Percentiles rank a stretch among this genome's conserved stretches.
Conservation (phyloP, 306 rosid genomes). For the Cicer judaicum region DNA sequence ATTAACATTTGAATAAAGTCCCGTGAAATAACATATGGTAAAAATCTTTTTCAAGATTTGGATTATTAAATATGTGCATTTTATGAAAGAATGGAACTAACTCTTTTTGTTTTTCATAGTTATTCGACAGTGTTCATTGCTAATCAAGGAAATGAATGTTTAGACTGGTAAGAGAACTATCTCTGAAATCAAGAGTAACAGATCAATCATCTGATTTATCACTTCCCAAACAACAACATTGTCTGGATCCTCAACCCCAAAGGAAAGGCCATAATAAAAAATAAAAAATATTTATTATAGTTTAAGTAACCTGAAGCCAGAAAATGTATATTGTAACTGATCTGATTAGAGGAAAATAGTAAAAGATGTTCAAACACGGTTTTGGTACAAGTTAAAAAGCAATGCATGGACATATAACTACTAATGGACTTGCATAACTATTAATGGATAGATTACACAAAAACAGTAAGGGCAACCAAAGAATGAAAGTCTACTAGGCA, state of each 20-base stretch:
- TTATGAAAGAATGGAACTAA: conserved; percentile 3
- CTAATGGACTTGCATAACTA: background rate
- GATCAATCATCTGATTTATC: background rate
- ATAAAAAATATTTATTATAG: conserved; percentile 1
- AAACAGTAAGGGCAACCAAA: background rate
- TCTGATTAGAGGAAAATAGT: background rate
- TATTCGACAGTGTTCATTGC: conserved; percentile 20
- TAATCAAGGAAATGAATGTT: conserved; percentile 37
- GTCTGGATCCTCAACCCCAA: conserved; percentile 23
- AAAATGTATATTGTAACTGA: conserved; percentile 4
- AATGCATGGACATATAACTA: conserved; percentile 5
- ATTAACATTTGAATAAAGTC: conserved; percentile 9
- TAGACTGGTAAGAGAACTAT: conserved; percentile 11
- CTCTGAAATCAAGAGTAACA: conserved; percentile 20
- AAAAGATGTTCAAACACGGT: background rate
- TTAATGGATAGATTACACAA: conserved; percentile 11
- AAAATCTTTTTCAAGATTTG: conserved; percentile 16
- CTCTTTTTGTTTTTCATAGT: conserved; percentile 22
- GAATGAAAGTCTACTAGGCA: background rate
- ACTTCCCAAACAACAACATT: conserved; percentile 7
- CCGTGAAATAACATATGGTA: background rate
- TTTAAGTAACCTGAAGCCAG: background rate
- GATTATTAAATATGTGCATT: background rate
- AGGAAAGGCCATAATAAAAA: conserved; percentile 18
- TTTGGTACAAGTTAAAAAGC: background rate